phyloP scores from a whole-genome alignment of 202 grass and related monocot species.

The Setaria italica region DNA sequence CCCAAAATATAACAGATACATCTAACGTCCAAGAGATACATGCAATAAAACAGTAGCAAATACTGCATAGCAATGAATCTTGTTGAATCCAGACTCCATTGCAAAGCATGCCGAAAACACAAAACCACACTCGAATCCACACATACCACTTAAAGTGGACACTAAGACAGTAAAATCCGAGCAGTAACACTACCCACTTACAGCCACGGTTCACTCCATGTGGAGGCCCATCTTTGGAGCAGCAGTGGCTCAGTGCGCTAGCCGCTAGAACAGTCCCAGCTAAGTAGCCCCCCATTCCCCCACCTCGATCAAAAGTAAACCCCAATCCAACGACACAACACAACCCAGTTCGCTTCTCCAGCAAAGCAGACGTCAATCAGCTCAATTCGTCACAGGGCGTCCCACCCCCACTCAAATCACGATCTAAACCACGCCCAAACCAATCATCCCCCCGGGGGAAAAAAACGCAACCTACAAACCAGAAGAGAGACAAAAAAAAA shows the following conservation, averaged over 20 bases:
- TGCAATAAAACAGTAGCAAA: not conserved
- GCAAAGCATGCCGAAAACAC: not conserved
- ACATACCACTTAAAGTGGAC: not conserved
- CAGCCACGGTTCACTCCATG: not conserved
- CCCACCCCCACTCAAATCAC: not conserved
- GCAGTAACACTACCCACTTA: not conserved
- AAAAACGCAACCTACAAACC: not conserved
- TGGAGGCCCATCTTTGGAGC: not conserved
- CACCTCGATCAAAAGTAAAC: slow-evolving; percentile 5
- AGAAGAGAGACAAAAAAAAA: not conserved
- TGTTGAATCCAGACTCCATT: not conserved
- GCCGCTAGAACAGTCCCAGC: not conserved
- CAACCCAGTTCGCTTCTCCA: not conserved
- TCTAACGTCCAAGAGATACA: not conserved
- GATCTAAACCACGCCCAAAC: slow-evolving; percentile 3
- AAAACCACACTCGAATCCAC: no score
- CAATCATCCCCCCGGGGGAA: not conserved
- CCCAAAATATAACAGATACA: not conserved
- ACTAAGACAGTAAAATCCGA: not conserved
- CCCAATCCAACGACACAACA: not conserved
- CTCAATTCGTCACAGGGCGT: not conserved
- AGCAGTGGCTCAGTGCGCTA: not conserved
- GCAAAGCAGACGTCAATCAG: not conserved
- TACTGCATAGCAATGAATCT: not conserved
- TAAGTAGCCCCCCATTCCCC: not conserved